Base-by-base conservation (phyloP, 768 basidiomycete species). In the Tulasnella sp. region DNA sequence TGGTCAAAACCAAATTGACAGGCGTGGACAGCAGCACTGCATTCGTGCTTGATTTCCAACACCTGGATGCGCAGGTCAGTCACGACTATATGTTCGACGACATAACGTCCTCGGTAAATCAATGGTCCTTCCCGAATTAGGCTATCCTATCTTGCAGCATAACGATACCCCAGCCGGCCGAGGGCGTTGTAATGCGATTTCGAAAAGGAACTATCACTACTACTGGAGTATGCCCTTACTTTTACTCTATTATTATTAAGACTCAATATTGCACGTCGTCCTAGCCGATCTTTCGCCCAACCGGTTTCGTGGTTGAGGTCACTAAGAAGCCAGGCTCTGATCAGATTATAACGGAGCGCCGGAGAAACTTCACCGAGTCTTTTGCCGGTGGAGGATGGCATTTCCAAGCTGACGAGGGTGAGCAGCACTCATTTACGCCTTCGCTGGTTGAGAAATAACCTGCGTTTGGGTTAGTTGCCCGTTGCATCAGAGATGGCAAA, bases 11-110 rank as follows among this genome's bases (percentile, higher is more conserved):
- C 11, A 80, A 80, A 7, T 72, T 84, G 48, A 91, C 87, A 1
- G 80, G 82, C 17, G 90, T 92, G 29, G 91, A 94, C 71, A 75
- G 77, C 65, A 84, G 75, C 71, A 90, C 89, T 4, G 76, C 82
- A 29, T 88, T 87, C 73, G 82, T 77, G 5, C 75, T 92, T 62
- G 82, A 79, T 52, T 93, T 90, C 73, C 73, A 77, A 51, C 76
- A 79, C 11, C 75, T 91, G 26, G 71, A 78, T 30, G 86, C 87
- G 3, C 52, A 55, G 56, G 56, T 58, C 8, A 10, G 48, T 11
- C 19, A n/a, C n/a, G n/a, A n/a, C 49, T 52, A 32, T 61, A 11
- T 51, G 67, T n/a, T 63, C 64, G 29, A 66, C 67, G 1, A 66
- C 66, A 23, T 61, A 68, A 42, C 55, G 32, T 15, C 65, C 56